These are phyloP conservation scores for Durusdinium trenchii DNA, from an alignment of 73 alveolate species.

Conservation along the genomic window DNA sequence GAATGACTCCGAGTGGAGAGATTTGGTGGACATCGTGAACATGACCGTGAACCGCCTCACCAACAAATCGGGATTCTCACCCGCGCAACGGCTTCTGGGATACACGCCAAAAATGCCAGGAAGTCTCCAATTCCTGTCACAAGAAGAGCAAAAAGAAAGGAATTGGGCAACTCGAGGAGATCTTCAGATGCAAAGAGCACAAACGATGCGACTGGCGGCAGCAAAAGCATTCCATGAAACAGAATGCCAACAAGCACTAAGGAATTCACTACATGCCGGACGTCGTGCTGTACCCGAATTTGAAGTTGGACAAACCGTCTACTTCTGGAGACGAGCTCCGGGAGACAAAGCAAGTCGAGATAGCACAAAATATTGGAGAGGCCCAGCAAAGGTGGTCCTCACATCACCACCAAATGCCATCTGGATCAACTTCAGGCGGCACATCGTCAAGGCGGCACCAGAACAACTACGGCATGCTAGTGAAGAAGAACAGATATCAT, in stretches of 20 bases:
- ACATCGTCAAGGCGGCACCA: constrained; percentile 2
- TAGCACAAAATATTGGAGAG: neutral
- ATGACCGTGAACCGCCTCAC: neutral
- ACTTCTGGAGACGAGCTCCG: constrained; percentile 13
- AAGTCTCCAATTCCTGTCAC: neutral
- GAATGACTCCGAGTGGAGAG: neutral
- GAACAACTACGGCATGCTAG: neutral
- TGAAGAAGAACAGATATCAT: neutral
- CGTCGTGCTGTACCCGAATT: neutral
- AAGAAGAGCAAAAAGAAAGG: neutral
- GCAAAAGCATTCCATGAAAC: neutral
- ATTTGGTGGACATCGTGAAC: neutral
- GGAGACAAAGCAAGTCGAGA: neutral
- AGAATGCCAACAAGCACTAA: neutral
- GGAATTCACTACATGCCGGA: neutral
- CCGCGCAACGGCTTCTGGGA: neutral
- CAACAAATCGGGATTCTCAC: neutral
- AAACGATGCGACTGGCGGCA: neutral
- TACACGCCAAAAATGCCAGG: constrained; percentile 13
- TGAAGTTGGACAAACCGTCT: constrained; percentile 2
- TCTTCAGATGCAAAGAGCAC: neutral
- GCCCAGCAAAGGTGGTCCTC: neutral
- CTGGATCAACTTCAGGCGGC: constrained; percentile 5
- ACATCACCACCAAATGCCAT: neutral
- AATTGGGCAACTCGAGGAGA: neutral